phyloP scores from a whole-genome alignment of 1,284 basidiomycete genomes.

The Ceratobasidium sp. region DNA sequence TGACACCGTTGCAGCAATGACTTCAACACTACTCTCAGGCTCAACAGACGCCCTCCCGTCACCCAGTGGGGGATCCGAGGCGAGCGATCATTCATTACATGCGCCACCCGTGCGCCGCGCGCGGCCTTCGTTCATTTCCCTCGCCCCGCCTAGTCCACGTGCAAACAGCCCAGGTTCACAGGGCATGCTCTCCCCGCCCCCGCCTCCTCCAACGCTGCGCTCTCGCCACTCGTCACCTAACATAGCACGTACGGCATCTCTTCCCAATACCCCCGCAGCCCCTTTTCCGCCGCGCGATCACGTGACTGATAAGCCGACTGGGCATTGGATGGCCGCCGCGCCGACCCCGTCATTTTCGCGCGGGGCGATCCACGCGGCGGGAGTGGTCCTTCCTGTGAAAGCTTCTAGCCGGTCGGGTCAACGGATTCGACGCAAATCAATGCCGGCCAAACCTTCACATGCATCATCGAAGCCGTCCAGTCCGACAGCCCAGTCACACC shows the following conservation, averaged over 20 bases:
- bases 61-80: not conserved
- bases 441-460: not conserved
- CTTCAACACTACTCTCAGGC: not conserved
- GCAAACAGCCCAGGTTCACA: not conserved
- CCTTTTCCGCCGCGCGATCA: not conserved
- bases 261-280: not conserved
- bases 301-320: not conserved
- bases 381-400: constrained; percentile 34
- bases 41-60: constrained; percentile 5
- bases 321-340: constrained; percentile 36
- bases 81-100: not conserved
- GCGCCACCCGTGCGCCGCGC: constrained; percentile 5
- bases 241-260: constrained; percentile 17
- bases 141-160: constrained; percentile 5
- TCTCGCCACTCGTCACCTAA: constrained; percentile 31
- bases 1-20: no score
- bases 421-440: constrained; percentile 20
- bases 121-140: constrained; percentile 38
- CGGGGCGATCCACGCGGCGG: not conserved
- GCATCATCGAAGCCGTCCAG: not conserved
- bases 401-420: constrained; percentile 25
- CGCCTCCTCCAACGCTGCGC: constrained; percentile 1
- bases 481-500: not conserved
- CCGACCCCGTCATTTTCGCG: constrained; percentile 33
- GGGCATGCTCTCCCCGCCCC: not conserved